phyloP scores from a whole-genome alignment of 2,329 filamentous ascomycete species.

The Zasmidium cellare region DNA sequence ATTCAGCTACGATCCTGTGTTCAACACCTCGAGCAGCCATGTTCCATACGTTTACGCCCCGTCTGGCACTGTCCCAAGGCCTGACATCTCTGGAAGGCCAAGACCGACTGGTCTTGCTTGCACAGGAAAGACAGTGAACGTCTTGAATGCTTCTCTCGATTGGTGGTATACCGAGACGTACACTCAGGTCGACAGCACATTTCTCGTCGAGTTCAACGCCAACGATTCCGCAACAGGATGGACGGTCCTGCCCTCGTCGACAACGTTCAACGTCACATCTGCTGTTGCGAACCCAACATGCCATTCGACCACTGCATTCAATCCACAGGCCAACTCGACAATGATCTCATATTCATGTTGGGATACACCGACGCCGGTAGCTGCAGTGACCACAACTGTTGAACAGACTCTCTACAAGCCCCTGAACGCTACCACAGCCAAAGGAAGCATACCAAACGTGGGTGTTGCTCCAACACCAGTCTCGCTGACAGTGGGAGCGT shows the following conservation, averaged over 20 bases:
- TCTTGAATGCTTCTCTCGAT: slow-evolving; percentile 34
- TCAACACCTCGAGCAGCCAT: neutral
- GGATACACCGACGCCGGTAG: slow-evolving; percentile 30
- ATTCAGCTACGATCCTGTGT: neutral
- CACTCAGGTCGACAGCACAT: slow-evolving; percentile 35
- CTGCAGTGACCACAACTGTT: slow-evolving; percentile 32
- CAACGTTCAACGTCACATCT: slow-evolving; percentile 34
- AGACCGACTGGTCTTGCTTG: slow-evolving; percentile 19
- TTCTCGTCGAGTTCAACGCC: slow-evolving; percentile 28
- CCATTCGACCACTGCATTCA: slow-evolving; percentile 23
- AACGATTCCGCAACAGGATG: slow-evolving; percentile 33
- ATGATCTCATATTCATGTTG: slow-evolving; percentile 24
- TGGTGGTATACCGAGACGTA: slow-evolving; percentile 37
- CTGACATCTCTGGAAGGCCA: neutral
- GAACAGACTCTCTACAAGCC: slow-evolving; percentile 31
- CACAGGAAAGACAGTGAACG: slow-evolving; percentile 35
- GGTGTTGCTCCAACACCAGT: slow-evolving; percentile 31
- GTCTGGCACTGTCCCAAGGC: neutral
- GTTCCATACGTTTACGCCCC: slow-evolving; percentile 2
- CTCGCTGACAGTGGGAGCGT: slow-evolving; percentile 26
- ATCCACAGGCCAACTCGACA: slow-evolving; percentile 18
- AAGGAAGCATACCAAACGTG: slow-evolving; percentile 30
- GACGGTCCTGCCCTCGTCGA: slow-evolving; percentile 31
- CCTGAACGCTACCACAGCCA: slow-evolving; percentile 29
- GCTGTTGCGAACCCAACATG: slow-evolving; percentile 31